Percentiles rank a stretch among this genome's conserved stretches.
These are phyloP conservation scores for Capronia coronata DNA, from an alignment of 2,329 filamentous ascomycete genomes.

Conservation along the genomic window DNA sequence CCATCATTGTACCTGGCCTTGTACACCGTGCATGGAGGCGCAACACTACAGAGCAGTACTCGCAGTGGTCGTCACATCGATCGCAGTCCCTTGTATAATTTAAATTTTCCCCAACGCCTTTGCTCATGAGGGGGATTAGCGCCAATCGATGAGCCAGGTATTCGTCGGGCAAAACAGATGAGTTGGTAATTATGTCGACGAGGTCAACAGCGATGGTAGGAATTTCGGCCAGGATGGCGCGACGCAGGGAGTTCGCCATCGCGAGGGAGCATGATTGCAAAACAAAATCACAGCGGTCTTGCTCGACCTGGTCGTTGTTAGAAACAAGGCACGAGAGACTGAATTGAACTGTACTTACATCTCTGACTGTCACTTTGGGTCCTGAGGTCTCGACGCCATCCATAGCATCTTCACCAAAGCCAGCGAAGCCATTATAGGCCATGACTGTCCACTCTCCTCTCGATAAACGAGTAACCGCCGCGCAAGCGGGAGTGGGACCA, in stretches of 20 bases:
- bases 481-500: neutral
- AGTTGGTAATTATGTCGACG: conserved; percentile 88
- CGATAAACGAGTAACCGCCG: neutral
- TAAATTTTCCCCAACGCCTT: conserved; percentile 71
- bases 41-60: conserved; percentile 80
- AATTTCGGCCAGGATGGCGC: conserved; percentile 86
- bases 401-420: conserved; percentile 33
- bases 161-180: conserved; percentile 91
- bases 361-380: conserved; percentile 44
- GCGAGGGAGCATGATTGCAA: conserved; percentile 82
- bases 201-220: conserved; percentile 92
- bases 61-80: conserved; percentile 82
- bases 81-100: conserved; percentile 91
- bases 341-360: conserved; percentile 31
- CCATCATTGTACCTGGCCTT: conserved; percentile 66
- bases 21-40: conserved; percentile 80
- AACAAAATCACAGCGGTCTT: conserved; percentile 80
- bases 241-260: conserved; percentile 86
- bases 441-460: conserved; percentile 16
- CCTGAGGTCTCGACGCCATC: conserved; percentile 41
- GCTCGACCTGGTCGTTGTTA: conserved; percentile 57
- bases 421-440: conserved; percentile 27
- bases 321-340: neutral
- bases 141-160: conserved; percentile 90
- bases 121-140: conserved; percentile 78